Evolutionary conservation across 2,329 filamentous ascomycete genomes (phyloP), one percentile per base, ranked within the genome.

Genomic region (Bipolaris cookei): DNA sequence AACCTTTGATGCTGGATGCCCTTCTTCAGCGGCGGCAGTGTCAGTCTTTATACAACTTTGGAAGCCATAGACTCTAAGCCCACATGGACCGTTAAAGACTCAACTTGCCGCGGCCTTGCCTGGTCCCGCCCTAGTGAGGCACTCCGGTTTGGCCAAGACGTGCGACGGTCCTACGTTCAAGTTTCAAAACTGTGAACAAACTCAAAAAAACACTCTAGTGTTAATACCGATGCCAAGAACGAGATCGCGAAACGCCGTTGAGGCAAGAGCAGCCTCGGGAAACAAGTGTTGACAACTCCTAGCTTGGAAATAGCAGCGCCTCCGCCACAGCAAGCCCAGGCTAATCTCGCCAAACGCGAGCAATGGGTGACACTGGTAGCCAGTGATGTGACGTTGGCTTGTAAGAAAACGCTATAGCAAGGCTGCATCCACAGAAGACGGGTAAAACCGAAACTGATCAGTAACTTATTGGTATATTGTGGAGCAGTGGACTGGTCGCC

Each of bases 1-100:
- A 72, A 71, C 66, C 62, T 73, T 69, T 66, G 66, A 54, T 67
- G 65, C 63, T 75, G 67, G 54, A 74, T 75, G 67, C 45, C 59
- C 51, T 68, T 66, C 62, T 58, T 59, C 21, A 53, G 56, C 59
- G 48, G 69, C 58, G 61, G 49, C 52, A 32, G 39, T 53, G 54
- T 39, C 49, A 41, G 47, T 52, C 56, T 71, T 73, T 74, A 75
- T 75, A 75, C 68, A 54, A 50, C 13, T 43, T 48, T 23, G 18
- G n/a, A 20, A 56, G 20, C 20, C 28, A 16, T 28, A 18, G 23
- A 49, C 16, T 43, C 7, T 30, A 18, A 14, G 11, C n/a, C 21
- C 21, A 39, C 8, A 42, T 37, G 23, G 44, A 23, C 41, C 3
- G 39, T 58, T 45, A 38, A 34, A 49, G 18, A 20, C 60, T 20